Conservation (phyloP, 2,329 filamentous ascomycete genomes). For the Delphinella strobiligena region DNA sequence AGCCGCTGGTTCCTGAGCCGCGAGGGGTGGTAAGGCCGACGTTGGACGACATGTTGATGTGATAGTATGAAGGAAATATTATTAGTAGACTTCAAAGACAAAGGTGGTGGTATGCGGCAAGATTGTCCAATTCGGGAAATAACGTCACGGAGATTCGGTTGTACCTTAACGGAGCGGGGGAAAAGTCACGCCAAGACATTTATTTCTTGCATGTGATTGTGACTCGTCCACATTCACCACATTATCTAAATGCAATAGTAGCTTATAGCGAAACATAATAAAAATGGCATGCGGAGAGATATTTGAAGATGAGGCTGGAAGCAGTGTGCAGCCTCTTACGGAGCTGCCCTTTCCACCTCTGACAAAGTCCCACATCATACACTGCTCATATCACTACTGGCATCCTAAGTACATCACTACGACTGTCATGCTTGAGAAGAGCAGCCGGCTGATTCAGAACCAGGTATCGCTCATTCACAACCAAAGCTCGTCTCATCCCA, state of each 20-base stretch:
- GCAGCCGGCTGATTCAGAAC: conserved; percentile 9
- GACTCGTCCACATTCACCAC: too few relatives aligned
- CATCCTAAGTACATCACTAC: conserved; percentile 51
- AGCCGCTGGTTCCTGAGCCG: conserved; percentile 91
- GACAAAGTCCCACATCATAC: conserved; percentile 73
- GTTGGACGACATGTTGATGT: conserved; percentile 71
- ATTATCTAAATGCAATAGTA: too few relatives aligned
- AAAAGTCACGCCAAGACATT: conserved; percentile 9
- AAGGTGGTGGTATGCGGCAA: background rate
- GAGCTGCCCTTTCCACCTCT: conserved; percentile 67
- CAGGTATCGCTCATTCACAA: conserved; percentile 67
- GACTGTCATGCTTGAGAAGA: background rate
- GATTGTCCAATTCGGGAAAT: background rate
- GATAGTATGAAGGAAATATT: background rate
- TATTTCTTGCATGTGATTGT: background rate
- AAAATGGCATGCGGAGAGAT: conserved; percentile 2
- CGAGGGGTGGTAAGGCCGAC: conserved; percentile 90
- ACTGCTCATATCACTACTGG: conserved; percentile 93
- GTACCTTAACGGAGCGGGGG: background rate
- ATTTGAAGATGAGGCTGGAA: background rate
- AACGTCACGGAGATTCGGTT: background rate
- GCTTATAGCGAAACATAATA: too few relatives aligned
- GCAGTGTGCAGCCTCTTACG: conserved; percentile 11
- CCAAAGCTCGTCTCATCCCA: conserved; percentile 76
- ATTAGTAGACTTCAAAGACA: too few relatives aligned